Base-by-base conservation (phyloP, 345 rosid genomes). In the Zanthoxylum bungeanum region DNA sequence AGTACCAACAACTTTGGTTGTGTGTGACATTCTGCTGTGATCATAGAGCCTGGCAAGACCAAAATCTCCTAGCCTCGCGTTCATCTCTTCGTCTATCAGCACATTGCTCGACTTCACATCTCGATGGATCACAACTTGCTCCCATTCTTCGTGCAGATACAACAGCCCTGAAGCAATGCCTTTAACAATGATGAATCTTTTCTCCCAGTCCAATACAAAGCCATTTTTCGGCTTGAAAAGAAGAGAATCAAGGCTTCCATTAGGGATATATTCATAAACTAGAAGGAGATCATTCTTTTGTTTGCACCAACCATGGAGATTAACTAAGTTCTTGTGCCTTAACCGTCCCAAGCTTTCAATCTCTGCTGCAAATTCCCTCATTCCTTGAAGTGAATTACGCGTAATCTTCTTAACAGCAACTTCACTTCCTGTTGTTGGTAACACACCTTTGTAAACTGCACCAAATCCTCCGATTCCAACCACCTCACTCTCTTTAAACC, bases 91-190 rank as follows among this genome's bases (percentile, higher is more conserved):
- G 6, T 89, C 94, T 42, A 93, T 84, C 56, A 93, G 83, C 19
- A 89, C 93, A 72, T 93, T 93, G 75, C 91, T 82, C 3, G 98
- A 75, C 79, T 90, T 93, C n/a, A 93, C 78, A 37, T 93, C 98
- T 51, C 97, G 78, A 31, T 90, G 97, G 37, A 93, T 85, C 71
- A 93, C 95, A 9, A 89, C 91, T 55, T 84, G 77, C 64, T 84
- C 90, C 93, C 94, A 90, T 39, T 86, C 93, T 76, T 89, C 93
- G 39, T 86, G 93, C n/a, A 89, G 81, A 31, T 89, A 89, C 39
- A 80, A 40, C 0, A 93, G 78, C 34, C 93, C 98, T 0, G 89
- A 75, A 14, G 94, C 87, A 7, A 93, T 68, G 22, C 91, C 91
- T 80, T 85, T 81, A 56, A 89, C 70, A 66, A 90, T 84, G 58